Conservation (phyloP, 1,284 basidiomycete species). For the Moniliophthora roreri region DNA sequence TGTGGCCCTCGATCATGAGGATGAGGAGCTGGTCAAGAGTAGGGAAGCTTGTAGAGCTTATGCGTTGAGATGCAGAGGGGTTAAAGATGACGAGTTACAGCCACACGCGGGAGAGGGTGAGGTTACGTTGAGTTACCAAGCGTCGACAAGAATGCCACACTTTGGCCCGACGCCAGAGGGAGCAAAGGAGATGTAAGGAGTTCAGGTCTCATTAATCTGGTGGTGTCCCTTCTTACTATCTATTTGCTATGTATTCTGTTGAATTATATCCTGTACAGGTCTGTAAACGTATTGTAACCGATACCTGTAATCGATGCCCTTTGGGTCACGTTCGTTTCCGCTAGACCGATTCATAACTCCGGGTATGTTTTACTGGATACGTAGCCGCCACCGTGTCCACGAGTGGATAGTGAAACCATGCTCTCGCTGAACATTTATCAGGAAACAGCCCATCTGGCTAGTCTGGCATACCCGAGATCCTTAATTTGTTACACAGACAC, state of each 20-base stretch:
- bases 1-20: conserved; percentile 49
- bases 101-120: conserved; percentile 57
- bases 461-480: too few relatives aligned
- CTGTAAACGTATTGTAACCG: too few relatives aligned
- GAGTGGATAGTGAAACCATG: too few relatives aligned
- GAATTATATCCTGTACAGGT: not conserved
- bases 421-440: too few relatives aligned
- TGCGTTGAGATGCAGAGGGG: conserved; percentile 55
- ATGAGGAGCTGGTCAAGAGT: conserved; percentile 4
- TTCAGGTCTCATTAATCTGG: not conserved
- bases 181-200: not conserved
- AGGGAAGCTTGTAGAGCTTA: conserved; percentile 65
- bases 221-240: not conserved
- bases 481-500: too few relatives aligned
- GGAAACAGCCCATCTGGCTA: too few relatives aligned
- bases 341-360: too few relatives aligned
- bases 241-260: not conserved
- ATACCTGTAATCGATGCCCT: too few relatives aligned
- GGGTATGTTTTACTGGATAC: too few relatives aligned
- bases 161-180: not conserved
- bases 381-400: too few relatives aligned
- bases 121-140: conserved; percentile 41
- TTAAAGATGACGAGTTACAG: conserved; percentile 57
- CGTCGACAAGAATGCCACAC: conserved; percentile 1
- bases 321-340: too few relatives aligned